Conservation (phyloP, 305 asterid species). For the Fraxinus albicans region DNA sequence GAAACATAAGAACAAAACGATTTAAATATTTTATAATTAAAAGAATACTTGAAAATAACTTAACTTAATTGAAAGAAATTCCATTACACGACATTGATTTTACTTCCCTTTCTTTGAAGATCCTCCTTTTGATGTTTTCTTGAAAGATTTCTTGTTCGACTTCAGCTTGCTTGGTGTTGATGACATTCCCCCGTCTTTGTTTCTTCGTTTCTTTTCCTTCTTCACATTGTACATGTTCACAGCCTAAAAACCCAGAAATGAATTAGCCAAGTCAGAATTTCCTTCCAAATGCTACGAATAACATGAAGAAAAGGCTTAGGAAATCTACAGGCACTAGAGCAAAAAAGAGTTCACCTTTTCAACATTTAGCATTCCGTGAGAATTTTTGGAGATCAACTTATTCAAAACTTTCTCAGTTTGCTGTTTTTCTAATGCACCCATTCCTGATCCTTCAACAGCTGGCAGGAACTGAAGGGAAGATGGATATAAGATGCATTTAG, state of each 20-base stretch:
- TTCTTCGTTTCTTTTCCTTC: conserved; percentile 61
- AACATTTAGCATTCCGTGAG: conserved; percentile 85
- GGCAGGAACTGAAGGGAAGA: conserved; percentile 68
- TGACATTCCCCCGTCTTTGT: conserved; percentile 44
- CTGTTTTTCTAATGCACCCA: conserved; percentile 76
- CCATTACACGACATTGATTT: conserved; percentile 5
- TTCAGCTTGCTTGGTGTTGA: conserved; percentile 55
- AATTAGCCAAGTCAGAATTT: neutral
- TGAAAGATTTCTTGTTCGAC: conserved; percentile 55
- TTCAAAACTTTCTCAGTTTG: conserved; percentile 81
- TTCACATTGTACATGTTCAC: conserved; percentile 85
- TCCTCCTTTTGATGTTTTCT: conserved; percentile 52
- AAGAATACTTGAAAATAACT: too few relatives aligned
- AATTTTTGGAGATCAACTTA: conserved; percentile 65
- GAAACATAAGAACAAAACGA: too few relatives aligned
- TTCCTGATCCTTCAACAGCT: conserved; percentile 89
- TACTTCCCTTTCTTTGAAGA: conserved; percentile 56
- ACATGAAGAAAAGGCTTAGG: neutral
- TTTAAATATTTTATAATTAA: too few relatives aligned
- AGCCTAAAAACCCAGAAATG: conserved; percentile 51
- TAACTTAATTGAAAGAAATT: neutral
- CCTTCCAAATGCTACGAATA: neutral
- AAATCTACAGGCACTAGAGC: neutral
- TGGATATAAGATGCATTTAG: neutral
- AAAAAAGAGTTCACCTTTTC: conserved; percentile 51